Conservation (phyloP, 1,139 yeast species). For the Yamadazyma buinensis region DNA sequence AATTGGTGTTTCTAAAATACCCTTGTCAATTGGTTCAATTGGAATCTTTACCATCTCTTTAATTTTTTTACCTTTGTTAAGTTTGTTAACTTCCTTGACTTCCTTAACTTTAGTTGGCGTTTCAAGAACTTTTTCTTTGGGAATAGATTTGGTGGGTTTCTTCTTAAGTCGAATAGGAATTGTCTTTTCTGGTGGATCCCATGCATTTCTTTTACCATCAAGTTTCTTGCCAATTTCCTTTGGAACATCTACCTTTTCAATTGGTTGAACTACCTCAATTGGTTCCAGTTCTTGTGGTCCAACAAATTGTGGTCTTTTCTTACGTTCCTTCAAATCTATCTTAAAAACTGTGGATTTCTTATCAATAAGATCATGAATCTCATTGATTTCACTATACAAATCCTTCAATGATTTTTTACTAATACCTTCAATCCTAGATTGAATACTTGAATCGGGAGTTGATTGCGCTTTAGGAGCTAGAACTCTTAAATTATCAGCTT, state of each 20-base stretch:
- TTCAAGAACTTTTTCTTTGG: no score
- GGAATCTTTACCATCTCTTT: not conserved
- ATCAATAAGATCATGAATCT: slow-evolving; percentile 11
- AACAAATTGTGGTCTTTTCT: not conserved
- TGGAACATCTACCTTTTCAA: not conserved
- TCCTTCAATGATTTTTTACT: slow-evolving; percentile 6
- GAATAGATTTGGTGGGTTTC: not conserved
- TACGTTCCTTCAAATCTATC: not conserved
- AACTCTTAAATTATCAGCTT: not conserved
- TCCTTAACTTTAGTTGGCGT: not conserved
- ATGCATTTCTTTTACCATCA: not conserved
- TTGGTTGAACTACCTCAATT: not conserved
- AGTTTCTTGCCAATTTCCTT: no score
- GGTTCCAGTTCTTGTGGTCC: not conserved
- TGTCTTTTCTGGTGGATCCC: not conserved
- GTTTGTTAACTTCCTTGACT: not conserved
- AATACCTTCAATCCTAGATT: slow-evolving; percentile 2
- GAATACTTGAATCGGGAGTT: slow-evolving; percentile 3
- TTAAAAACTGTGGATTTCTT: slow-evolving; percentile 4
- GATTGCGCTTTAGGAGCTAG: slow-evolving; percentile 4
- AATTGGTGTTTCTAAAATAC: no score
- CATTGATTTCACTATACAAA: slow-evolving; percentile 11
- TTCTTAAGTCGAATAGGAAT: not conserved
- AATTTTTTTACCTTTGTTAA: not conserved
- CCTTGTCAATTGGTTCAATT: no score